Evolutionary conservation across 164 flowering plant species (phyloP), one percentile per base, ranked within the genome.

Genomic region (Berberis thunbergii): DNA sequence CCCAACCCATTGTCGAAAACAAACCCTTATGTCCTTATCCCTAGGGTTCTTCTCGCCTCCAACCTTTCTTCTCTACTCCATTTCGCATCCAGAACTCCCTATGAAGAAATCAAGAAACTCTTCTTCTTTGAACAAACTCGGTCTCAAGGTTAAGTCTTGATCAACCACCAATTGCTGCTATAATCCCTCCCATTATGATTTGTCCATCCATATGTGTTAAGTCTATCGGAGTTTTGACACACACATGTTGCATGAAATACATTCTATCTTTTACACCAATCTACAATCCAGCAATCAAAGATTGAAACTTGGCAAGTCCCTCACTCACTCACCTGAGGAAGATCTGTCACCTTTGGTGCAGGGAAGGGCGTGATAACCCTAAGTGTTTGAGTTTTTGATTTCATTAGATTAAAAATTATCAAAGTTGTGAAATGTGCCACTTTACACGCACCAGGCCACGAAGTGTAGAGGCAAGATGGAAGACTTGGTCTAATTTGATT

Each of bases 121-220:
- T n/a, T n/a, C n/a, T n/a, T n/a, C n/a, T n/a, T n/a, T n/a, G n/a
- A n/a, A n/a, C n/a, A n/a, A n/a, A n/a, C n/a, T n/a, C n/a, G n/a
- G n/a, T n/a, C n/a, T 72, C 76, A 89, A 76, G 41, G 74, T 82
- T 78, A 81, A 62, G 45, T 68, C 86, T 39, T 88, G 87, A 64
- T 91, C 97, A 69, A 79, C 75, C 61, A 91, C 49, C 26, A 75
- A 77, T 64, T 95, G 99, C 54, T 77, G 90, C 99, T 96, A 80
- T 83, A 91, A 78, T 95, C 96, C 67, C 96, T 80, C 45, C 96
- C 99, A 82, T 95, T 89, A 73, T 95, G 99, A 62, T 68, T 76
- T 2, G 82, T 86, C 99, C 99, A 91, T 48, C 97, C 97, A 78
- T 87, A 95, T 12, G 76, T 85, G 61, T 78, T 73, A 11, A 91